Conservation (phyloP, 1,284 basidiomycete species). For the Inonotus obliquus region DNA sequence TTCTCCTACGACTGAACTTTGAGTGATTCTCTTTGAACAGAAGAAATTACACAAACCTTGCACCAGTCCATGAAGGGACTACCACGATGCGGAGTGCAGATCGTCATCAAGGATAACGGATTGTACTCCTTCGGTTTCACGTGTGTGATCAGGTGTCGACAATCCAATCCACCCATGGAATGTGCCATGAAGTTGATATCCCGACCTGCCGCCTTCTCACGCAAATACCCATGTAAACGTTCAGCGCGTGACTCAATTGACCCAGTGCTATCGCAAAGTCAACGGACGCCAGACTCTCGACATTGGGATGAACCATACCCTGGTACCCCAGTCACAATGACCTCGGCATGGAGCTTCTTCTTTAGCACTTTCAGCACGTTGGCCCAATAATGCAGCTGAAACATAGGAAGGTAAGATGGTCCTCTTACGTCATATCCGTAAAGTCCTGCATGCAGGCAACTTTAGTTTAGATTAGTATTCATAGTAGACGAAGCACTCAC, state of each 20-base stretch:
- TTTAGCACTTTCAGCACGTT: slow-evolving; percentile 82
- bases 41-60: slow-evolving; percentile 45
- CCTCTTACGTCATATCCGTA: slow-evolving; percentile 93
- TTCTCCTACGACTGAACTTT: slow-evolving; percentile 56
- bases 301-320: slow-evolving; percentile 47
- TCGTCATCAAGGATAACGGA: slow-evolving; percentile 84
- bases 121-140: slow-evolving; percentile 80
- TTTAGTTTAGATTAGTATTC: slow-evolving; percentile 1
- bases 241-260: slow-evolving; percentile 84
- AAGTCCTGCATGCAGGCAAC: slow-evolving; percentile 50
- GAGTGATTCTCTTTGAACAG: not conserved
- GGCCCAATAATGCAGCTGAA: slow-evolving; percentile 95
- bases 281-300: too few relatives aligned
- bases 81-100: slow-evolving; percentile 93
- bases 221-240: slow-evolving; percentile 73
- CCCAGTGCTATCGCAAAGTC: slow-evolving; percentile 63
- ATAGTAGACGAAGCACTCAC: slow-evolving; percentile 41
- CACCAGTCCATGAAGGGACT: slow-evolving; percentile 99
- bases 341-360: slow-evolving; percentile 83
- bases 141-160: slow-evolving; percentile 85
- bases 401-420: slow-evolving; percentile 67
- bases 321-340: slow-evolving; percentile 94
- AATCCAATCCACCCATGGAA: slow-evolving; percentile 97
- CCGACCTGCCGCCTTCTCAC: slow-evolving; percentile 60
- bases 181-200: slow-evolving; percentile 93